Base-by-base conservation (phyloP, 257 asterid species). In the Lithospermum erythrorhizon region DNA sequence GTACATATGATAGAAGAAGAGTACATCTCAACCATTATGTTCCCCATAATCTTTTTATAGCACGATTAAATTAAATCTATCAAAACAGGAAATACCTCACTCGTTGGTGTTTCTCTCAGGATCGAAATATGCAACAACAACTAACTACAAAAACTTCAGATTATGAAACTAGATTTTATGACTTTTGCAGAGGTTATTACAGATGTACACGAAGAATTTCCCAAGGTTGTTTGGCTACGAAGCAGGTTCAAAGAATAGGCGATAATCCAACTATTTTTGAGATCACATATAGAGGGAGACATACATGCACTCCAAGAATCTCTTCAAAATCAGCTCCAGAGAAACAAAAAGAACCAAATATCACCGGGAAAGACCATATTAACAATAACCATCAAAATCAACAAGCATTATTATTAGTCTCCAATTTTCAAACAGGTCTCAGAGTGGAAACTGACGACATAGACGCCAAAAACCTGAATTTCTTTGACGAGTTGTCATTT, bases 221-320 rank as follows among this genome's bases (percentile, higher is more conserved):
- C 66, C 84, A 75, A 64, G 84, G 81, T 13, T 79, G 84, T 72
- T 62, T 67, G 67, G 84, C 84, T 7, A 72, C 75, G 5, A 79
- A 75, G 29, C 84, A 79, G 63, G 84, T 79, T 18, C 84, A 79
- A 49, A 67, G 72, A 67, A 61, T 76, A 25, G 81, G 72, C 11
- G 79, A 70, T n/a, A 73, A 79, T 53, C 79, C 79, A 27, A 75
- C 67, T 35, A 70, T 67, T 21, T 72, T 79, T 3, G 75, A 75
- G 61, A 69, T 79, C 30, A 70, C 77, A 21, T 79, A 75, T 72
- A 51, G 81, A 1, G 76, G 83, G 55, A 72, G 48, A 16, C 83
- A 78, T 68, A 75, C 83, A 24, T 78, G 83, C 58, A 75, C 58
- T 59, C 78, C 66, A 65, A 59, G 60, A 21, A 56, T 65, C 20